Evolutionary conservation across 495 filamentous ascomycete species (phyloP).

Genomic region (Neurospora sp.): DNA sequence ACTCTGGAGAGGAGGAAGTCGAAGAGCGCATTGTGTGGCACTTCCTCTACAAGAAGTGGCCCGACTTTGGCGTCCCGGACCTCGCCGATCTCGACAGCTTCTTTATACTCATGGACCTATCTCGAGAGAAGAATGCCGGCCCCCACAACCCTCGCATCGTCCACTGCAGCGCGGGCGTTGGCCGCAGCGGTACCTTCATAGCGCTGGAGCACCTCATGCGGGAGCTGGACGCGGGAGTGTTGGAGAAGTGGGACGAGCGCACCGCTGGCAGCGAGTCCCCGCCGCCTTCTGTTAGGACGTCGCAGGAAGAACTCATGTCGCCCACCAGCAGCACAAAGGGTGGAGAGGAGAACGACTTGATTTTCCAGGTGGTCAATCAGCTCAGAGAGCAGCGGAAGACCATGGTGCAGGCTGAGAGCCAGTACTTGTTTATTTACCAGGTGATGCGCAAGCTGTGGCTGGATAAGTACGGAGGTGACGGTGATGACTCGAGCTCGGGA

Average conservation of each 20-base stretch:
- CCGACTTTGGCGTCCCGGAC: slow-evolving; percentile 83
- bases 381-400: slow-evolving; percentile 84
- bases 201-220: slow-evolving; percentile 80
- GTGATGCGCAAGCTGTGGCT: slow-evolving; percentile 65
- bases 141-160: slow-evolving; percentile 71
- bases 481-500: slow-evolving; percentile 15
- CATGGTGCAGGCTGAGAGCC: slow-evolving; percentile 89
- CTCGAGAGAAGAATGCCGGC: slow-evolving; percentile 56
- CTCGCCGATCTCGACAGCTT: slow-evolving; percentile 69
- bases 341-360: slow-evolving; percentile 30
- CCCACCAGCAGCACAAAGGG: not conserved
- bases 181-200: slow-evolving; percentile 90
- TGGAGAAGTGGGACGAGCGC: slow-evolving; percentile 36
- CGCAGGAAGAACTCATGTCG: not conserved
- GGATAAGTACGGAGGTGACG: slow-evolving; percentile 37
- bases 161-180: slow-evolving; percentile 91
- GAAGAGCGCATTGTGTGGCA: slow-evolving; percentile 72
- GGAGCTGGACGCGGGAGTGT: slow-evolving; percentile 65
- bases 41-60: slow-evolving; percentile 86
- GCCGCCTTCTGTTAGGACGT: not conserved
- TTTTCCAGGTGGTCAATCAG: slow-evolving; percentile 65
- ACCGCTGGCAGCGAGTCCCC: not conserved
- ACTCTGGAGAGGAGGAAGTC: slow-evolving; percentile 24
- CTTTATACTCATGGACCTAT: slow-evolving; percentile 66
- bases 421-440: slow-evolving; percentile 85